Base-by-base conservation (phyloP, 1,284 basidiomycete genomes). In the Hemileia vastatrix region DNA sequence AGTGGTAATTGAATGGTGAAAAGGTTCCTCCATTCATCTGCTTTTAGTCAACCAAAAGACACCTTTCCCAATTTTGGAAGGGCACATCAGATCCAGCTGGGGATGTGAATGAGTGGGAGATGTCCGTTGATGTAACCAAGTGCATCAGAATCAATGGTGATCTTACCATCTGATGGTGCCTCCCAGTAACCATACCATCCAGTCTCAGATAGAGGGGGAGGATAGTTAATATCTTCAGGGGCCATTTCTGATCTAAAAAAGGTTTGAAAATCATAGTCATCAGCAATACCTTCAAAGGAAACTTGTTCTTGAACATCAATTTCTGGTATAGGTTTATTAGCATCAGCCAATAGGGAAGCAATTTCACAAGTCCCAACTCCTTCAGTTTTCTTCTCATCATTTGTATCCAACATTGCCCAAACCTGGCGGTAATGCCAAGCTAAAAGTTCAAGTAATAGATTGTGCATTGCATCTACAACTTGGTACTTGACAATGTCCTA, bases 1-100 rank as follows among this genome's bases (percentile, higher is more conserved):
- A 55, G 40, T 9, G 54, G 54, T 3, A 55, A n/a, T 19, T 55
- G 54, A 23, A 55, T 24, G 11, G 36, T 43, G 13, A 55, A 55
- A 9, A 55, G 45, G 36, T 1, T 55, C 4, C n/a, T 33, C 54
- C 54, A 53, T 18, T 33, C 51, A 18, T 6, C n/a, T 6, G 18
- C 51, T 23, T 50, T 50, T 4, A 50, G 48, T 11, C 21, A 11
- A 4, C 48, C 48, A 50, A 24, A 24, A 11, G n/a, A 19, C 13
- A 11, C 21, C n/a, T 50, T 50, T 18, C 48, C 48, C 4, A 24
- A 21, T 4, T 11, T 11, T 50, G n/a, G 3, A 11, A 50, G 18
- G 2, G 18, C n/a, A 4, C 48, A 11, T 11, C 21, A 4, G 48
- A 50, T 50, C 48, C 48, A 18, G 4, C n/a, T 19, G 18, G 48